These are phyloP conservation scores for Bretschneidera sinensis DNA, from an alignment of 345 rosid genomes.

Conservation along the genomic window DNA sequence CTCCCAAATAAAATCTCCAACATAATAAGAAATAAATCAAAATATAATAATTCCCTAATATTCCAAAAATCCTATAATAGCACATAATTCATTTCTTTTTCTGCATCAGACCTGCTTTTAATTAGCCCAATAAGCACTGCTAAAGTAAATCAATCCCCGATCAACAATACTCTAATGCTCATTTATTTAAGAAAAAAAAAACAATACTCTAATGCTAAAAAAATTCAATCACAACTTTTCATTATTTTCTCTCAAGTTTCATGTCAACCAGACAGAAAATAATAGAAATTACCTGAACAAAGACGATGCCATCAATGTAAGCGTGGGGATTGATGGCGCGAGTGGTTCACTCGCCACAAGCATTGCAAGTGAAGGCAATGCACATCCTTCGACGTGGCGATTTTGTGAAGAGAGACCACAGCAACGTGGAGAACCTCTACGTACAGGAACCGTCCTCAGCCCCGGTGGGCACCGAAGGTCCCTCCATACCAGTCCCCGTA, in stretches of 20 bases:
- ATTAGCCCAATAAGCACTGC: too few species aligned
- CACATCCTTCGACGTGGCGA: constrained; percentile 93
- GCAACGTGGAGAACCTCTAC: constrained; percentile 68
- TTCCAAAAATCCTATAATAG: too few species aligned
- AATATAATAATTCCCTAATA: too few species aligned
- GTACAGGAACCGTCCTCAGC: constrained; percentile 36
- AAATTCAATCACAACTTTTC: too few species aligned
- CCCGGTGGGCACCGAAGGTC: constrained; percentile 64
- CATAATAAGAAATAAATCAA: too few species aligned
- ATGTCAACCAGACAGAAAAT: background rate
- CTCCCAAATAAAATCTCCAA: too few species aligned
- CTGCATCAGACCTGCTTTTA: too few species aligned
- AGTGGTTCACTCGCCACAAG: constrained; percentile 86
- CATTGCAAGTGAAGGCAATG: constrained; percentile 87
- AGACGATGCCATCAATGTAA: constrained; percentile 88
- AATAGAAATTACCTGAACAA: constrained; percentile 57
- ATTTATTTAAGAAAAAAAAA: too few species aligned
- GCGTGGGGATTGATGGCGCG: constrained; percentile 92
- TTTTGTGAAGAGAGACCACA: constrained; percentile 89
- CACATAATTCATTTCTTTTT: too few species aligned
- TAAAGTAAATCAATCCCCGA: constrained; percentile 3
- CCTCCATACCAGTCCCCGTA: constrained; percentile 93
- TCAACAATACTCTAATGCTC: too few species aligned
- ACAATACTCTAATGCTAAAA: background rate
- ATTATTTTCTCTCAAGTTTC: background rate